A percentile compares a stretch with the other conserved stretches of the same genome.
These are phyloP conservation scores for Pholiota molesta DNA, from an alignment of 768 basidiomycete genomes.

Conservation along the genomic window DNA sequence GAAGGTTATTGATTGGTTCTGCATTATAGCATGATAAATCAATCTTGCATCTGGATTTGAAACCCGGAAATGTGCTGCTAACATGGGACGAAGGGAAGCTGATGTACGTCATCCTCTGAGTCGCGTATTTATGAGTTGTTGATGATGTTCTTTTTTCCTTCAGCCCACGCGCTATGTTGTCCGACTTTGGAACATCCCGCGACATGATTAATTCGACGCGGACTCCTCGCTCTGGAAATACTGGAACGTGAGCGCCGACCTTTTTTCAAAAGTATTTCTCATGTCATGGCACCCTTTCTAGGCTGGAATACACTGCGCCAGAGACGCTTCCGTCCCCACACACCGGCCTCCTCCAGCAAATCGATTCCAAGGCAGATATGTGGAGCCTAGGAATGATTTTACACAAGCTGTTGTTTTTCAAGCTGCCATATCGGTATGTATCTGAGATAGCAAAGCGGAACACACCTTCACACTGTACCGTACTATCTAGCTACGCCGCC, in stretches of 20 bases:
- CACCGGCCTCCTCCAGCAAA: slow-evolving; percentile 66
- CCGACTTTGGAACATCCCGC: slow-evolving; percentile 93
- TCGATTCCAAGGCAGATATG: slow-evolving; percentile 92
- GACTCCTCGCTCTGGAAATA: slow-evolving; percentile 80
- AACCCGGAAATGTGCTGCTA: slow-evolving; percentile 90
- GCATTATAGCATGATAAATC: slow-evolving; percentile 70
- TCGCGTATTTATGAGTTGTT: not conserved
- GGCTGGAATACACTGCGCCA: slow-evolving; percentile 87
- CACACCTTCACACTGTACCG: not conserved
- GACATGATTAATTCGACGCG: slow-evolving; percentile 79
- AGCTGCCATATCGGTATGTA: slow-evolving; percentile 75
- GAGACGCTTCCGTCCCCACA: slow-evolving; percentile 77
- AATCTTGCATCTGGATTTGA: slow-evolving; percentile 91
- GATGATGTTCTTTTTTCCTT: not conserved
- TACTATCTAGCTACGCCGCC: slow-evolving; percentile 53
- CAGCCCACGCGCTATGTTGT: slow-evolving; percentile 89
- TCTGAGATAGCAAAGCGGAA: not conserved
- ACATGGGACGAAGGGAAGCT: slow-evolving; percentile 89
- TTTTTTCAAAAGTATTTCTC: not conserved
- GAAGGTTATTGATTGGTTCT: slow-evolving; percentile 4
- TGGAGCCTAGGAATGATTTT: slow-evolving; percentile 98
- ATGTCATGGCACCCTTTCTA: slow-evolving; percentile 26
- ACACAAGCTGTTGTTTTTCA: slow-evolving; percentile 91
- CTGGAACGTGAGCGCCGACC: slow-evolving; percentile 76
- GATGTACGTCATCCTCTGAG: slow-evolving; percentile 48